Conservation (phyloP, 148 eudicot genomes). For the Fallopia convolvulus region DNA sequence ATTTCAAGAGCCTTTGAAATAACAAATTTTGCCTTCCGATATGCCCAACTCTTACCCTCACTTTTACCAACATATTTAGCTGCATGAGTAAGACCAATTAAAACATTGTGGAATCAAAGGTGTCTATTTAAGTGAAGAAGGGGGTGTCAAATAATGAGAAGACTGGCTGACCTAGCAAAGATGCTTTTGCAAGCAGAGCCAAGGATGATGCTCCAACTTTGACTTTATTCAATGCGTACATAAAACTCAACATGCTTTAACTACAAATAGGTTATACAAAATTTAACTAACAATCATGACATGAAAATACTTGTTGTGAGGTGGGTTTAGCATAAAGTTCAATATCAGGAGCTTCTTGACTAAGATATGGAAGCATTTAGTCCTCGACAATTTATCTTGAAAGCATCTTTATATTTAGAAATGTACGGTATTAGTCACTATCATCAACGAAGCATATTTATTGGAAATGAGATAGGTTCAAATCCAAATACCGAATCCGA, state of each 20-base stretch:
- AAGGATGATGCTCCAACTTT: slow-evolving; percentile 62
- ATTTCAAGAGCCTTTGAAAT: slow-evolving; percentile 68
- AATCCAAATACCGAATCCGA: too few species aligned
- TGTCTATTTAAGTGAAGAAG: background rate
- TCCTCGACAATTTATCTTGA: slow-evolving; percentile 82
- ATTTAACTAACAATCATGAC: background rate
- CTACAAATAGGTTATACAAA: background rate
- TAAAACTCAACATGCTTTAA: slow-evolving; percentile 6
- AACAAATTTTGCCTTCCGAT: slow-evolving; percentile 61
- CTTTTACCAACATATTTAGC: slow-evolving; percentile 80
- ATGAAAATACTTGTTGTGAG: slow-evolving; percentile 44
- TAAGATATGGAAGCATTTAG: slow-evolving; percentile 50
- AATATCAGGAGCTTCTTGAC: slow-evolving; percentile 46
- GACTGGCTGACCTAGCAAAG: slow-evolving; percentile 63
- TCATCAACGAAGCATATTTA: background rate
- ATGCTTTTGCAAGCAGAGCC: slow-evolving; percentile 70
- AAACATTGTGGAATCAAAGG: slow-evolving; percentile 5
- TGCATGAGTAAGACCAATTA: slow-evolving; percentile 21
- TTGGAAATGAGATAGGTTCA: slow-evolving; percentile 16
- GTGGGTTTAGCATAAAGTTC: slow-evolving; percentile 47
- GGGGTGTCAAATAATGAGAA: background rate
- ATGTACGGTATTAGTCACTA: background rate
- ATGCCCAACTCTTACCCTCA: slow-evolving; percentile 69
- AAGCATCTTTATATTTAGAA: slow-evolving; percentile 55
- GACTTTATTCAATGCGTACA: slow-evolving; percentile 67